These are phyloP conservation scores for Exophiala sideris DNA, from an alignment of 2,329 filamentous ascomycete genomes.

Conservation along the genomic window DNA sequence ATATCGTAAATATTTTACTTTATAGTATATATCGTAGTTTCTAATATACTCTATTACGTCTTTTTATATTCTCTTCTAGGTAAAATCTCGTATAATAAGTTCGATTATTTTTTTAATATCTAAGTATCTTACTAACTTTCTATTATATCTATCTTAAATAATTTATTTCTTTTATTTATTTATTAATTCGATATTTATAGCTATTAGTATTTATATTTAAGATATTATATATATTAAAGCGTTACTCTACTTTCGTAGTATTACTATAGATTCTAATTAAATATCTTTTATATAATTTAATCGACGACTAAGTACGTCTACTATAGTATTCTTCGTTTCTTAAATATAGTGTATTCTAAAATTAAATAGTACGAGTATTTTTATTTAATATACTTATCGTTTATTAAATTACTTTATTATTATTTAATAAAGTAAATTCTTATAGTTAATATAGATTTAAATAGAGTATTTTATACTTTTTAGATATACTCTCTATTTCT, in stretches of 20 bases:
- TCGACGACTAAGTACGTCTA: constrained; percentile 7
- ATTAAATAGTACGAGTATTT: constrained; percentile 12
- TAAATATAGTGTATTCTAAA: constrained; percentile 18
- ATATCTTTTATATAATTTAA: constrained; percentile 14
- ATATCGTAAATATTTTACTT: constrained; percentile 8
- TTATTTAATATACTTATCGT: constrained; percentile 9
- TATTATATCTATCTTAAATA: constrained; percentile 8
- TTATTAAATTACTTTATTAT: constrained; percentile 8
- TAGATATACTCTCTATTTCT: constrained; percentile 21
- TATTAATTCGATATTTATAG: background rate
- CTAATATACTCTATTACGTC: constrained; percentile 11
- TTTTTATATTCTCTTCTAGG: constrained; percentile 9
- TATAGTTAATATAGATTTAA: constrained; percentile 21
- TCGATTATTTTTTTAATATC: constrained; percentile 17
- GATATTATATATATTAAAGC: too few species aligned
- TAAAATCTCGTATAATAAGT: constrained; percentile 8
- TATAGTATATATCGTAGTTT: constrained; percentile 6
- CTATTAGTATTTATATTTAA: background rate
- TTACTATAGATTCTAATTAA: background rate
- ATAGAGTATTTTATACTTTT: constrained; percentile 5
- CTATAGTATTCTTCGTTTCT: constrained; percentile 14
- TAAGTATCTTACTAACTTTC: constrained; percentile 1
- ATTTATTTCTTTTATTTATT: constrained; percentile 6
- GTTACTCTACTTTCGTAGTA: constrained; percentile 2
- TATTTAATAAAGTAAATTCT: constrained; percentile 22